Conservation (phyloP, 352 stramenopile genomes). For the Globisporangium alternatum region DNA sequence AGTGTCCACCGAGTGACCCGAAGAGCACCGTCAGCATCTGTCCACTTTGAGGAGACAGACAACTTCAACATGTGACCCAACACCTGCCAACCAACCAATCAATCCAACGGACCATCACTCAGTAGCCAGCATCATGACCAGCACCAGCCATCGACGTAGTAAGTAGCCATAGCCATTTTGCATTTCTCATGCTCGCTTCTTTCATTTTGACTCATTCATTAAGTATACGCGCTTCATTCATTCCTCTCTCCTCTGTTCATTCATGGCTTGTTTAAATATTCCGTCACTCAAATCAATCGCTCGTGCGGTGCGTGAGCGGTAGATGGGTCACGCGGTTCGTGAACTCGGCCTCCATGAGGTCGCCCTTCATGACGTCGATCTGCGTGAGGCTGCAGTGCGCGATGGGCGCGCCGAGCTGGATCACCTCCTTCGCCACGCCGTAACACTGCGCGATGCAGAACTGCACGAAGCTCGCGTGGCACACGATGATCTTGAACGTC, state of each 20-base stretch:
- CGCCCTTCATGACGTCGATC: slow-evolving; percentile 49
- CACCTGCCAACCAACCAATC: background rate
- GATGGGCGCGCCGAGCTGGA: slow-evolving; percentile 72
- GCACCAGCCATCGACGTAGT: background rate
- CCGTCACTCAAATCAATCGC: slow-evolving; percentile 38
- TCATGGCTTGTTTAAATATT: background rate
- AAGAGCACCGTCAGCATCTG: slow-evolving; percentile 12
- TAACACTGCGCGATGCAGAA: slow-evolving; percentile 67
- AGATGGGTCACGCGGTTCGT: slow-evolving; percentile 69
- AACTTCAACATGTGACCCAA: background rate
- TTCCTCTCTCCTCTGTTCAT: background rate
- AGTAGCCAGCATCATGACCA: too few species aligned
- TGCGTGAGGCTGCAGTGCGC: slow-evolving; percentile 73
- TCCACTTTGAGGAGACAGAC: background rate
- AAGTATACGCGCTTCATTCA: background rate
- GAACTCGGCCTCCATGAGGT: slow-evolving; percentile 49
- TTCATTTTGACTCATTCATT: background rate
- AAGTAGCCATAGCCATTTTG: background rate
- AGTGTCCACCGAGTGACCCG: slow-evolving; percentile 25
- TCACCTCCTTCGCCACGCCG: slow-evolving; percentile 66
- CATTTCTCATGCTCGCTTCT: background rate
- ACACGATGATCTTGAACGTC: slow-evolving; percentile 71
- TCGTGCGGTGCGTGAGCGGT: slow-evolving; percentile 69
- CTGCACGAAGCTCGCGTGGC: slow-evolving; percentile 79
- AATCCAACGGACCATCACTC: too few species aligned